Base-by-base conservation (phyloP, 345 rosid species). In the Euclidium syriacum region DNA sequence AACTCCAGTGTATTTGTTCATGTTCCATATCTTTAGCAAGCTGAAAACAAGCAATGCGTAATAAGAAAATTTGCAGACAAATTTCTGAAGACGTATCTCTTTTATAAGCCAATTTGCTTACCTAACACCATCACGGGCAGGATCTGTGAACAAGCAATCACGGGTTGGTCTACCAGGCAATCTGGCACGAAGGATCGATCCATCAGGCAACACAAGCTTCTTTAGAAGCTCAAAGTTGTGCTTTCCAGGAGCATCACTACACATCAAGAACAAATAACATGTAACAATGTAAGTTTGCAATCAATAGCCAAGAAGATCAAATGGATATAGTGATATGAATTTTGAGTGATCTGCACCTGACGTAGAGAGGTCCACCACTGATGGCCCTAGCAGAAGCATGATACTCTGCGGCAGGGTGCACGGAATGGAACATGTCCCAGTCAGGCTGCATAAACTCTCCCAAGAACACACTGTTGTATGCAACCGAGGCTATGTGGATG, bases 371-470 rank as follows among this genome's bases (percentile, higher is more conserved):
- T 9, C 96, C 96, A 40, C 98, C 98, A 38, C 96, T 92, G 15
- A 92, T 89, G 4, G 94, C 98, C 11, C 98, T 78, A 6, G 98
- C 98, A 0, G 98, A 92, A 0, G 86, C 96, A n/a, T 92, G 98
- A 39, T 87, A 92, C 36, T 89, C 95, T 0, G 94, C 98, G 2
- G 95, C 96, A 27, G 98, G 84, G 68, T 92, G 96, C 16, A 77
- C 63, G 0, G 98, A 89, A 26, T 92, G 96, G 64, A 92, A 92
- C 98, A 92, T 92, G 58, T 92, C 98, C 98, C 98, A 92, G 58
- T 92, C 98, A 33, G 98, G 88, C 73, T 44, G 79, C 98, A 92
- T 92, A 64, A 87, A 57, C 61, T 89, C 98, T 23, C 96, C 96
- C 46, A 92, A 62, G 83, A 89, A 92, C 61, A 92, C 83, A 14